Evolutionary conservation across 495 filamentous ascomycete genomes (phyloP).

Genomic region (Penicillium mononematosum): DNA sequence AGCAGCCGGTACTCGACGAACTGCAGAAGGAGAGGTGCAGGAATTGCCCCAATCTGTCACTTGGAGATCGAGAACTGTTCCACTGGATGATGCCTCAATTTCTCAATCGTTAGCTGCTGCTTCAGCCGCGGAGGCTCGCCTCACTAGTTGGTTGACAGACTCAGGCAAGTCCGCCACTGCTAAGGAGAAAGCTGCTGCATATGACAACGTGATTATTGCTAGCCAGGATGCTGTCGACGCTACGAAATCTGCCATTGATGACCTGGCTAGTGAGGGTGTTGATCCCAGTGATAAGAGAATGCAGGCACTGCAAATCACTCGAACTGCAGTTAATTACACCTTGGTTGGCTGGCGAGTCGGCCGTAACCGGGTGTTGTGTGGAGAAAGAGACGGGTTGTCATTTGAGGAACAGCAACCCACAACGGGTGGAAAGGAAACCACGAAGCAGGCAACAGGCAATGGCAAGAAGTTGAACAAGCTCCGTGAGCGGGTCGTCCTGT

Average conservation of each 20-base stretch:
- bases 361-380: slow-evolving; percentile 84
- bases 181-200: slow-evolving; percentile 71
- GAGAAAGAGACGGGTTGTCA: slow-evolving; percentile 68
- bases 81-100: slow-evolving; percentile 91
- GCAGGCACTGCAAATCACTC: slow-evolving; percentile 90
- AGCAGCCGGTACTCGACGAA: slow-evolving; percentile 55
- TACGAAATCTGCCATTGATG: slow-evolving; percentile 88
- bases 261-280: slow-evolving; percentile 77
- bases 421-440: slow-evolving; percentile 43
- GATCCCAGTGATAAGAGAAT: slow-evolving; percentile 81
- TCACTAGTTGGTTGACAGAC: slow-evolving; percentile 44
- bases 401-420: slow-evolving; percentile 55
- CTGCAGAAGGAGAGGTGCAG: slow-evolving; percentile 49
- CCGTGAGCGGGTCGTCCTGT: slow-evolving; percentile 87
- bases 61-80: slow-evolving; percentile 86
- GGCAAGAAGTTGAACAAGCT: slow-evolving; percentile 72
- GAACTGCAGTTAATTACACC: slow-evolving; percentile 88
- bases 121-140: slow-evolving; percentile 52
- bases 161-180: slow-evolving; percentile 40
- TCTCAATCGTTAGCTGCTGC: slow-evolving; percentile 66
- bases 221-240: slow-evolving; percentile 95
- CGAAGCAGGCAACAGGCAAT: slow-evolving; percentile 60
- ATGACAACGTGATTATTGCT: slow-evolving; percentile 84
- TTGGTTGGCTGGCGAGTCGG: slow-evolving; percentile 94
- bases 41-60: slow-evolving; percentile 72